Evolutionary conservation across 495 filamentous ascomycete species (phyloP), one percentile per base, ranked within the genome.

Genomic region (Stereocaulon alpinum): DNA sequence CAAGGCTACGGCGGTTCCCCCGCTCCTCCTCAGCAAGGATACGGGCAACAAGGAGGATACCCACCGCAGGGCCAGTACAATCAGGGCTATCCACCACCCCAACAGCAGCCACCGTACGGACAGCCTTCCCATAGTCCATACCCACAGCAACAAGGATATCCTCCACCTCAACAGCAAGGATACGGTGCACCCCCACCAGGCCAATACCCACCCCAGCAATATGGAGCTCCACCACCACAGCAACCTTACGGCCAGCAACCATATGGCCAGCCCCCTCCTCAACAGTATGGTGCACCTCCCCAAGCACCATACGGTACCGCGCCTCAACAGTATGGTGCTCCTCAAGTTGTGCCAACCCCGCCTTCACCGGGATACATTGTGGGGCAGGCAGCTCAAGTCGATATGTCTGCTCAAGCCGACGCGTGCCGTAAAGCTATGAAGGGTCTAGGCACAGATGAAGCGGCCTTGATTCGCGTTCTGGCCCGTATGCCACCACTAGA

Each of bases 401-500:
- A 91, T 58, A 83, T 78, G 51, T 76, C 71, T 3, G 66, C 71
- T 2, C 82, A 94, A 58, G 87, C 88, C 0, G 80, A 89, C 51
- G 76, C 71, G 10, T 75, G 95, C 24, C 78, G 88, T 55, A 80
- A 80, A 64, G 89, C 92, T 3, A 95, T 95, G 87, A 94, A 94
- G 74, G 89, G 91, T 9, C 85, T 93, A 59, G 91, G 91, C 45
- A 96, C 91, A 0, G 83, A 96, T 64, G 91, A 95, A 69, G 82
- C 80, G 53, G 70, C 80, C 0, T 75, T 96, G 0, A 87, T 91
- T 64, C 71, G 73, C 0, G 72, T 85, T 17, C 74, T 97, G 22
- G 73, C 82, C 0, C 76, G 69, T 30, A 81, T 86, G 55, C 84
- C 94, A 59, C 86, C 89, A 4, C 73, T 87, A 14, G 85, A 91